Evolutionary conservation across 306 rosid species (phyloP).

Genomic region (Astragalus glycyphyllos): DNA sequence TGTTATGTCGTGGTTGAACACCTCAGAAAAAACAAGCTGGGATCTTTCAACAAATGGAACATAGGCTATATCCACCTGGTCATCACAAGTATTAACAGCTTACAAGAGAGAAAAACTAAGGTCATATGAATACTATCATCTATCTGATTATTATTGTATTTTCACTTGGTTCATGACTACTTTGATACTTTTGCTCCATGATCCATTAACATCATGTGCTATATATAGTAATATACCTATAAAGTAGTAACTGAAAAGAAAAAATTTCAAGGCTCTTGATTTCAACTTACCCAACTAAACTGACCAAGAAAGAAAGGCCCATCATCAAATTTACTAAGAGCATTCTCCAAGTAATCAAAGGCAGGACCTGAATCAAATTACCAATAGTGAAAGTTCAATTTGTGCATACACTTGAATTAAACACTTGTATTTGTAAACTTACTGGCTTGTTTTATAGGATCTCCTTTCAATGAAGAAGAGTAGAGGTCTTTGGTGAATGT

Average conservation of each 20-base stretch:
- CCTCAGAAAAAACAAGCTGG: slow-evolving; percentile 58
- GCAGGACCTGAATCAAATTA: slow-evolving; percentile 52
- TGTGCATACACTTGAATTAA: not conserved
- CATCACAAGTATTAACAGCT: slow-evolving; percentile 37
- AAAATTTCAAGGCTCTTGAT: not conserved
- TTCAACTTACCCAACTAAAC: slow-evolving; percentile 69
- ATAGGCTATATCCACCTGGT: slow-evolving; percentile 81
- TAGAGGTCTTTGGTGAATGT: slow-evolving; percentile 49
- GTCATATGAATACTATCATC: not conserved
- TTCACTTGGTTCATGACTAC: slow-evolving; percentile 3
- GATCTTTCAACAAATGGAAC: slow-evolving; percentile 73
- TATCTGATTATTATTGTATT: not conserved
- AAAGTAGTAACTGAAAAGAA: not conserved
- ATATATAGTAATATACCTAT: not conserved
- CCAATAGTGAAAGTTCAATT: slow-evolving; percentile 1
- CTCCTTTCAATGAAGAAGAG: slow-evolving; percentile 56
- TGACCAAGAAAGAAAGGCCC: slow-evolving; percentile 81
- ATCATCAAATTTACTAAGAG: slow-evolving; percentile 67
- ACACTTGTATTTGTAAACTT: slow-evolving; percentile 35
- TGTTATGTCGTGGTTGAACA: slow-evolving; percentile 61
- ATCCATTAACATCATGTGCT: not conserved
- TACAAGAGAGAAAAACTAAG: slow-evolving; percentile 2
- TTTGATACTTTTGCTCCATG: slow-evolving; percentile 6
- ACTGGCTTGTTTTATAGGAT: slow-evolving; percentile 50
- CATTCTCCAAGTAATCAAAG: slow-evolving; percentile 77